Evolutionary conservation across 257 asterid species (phyloP).

Genomic region (Nicotiana tomentosiformis): DNA sequence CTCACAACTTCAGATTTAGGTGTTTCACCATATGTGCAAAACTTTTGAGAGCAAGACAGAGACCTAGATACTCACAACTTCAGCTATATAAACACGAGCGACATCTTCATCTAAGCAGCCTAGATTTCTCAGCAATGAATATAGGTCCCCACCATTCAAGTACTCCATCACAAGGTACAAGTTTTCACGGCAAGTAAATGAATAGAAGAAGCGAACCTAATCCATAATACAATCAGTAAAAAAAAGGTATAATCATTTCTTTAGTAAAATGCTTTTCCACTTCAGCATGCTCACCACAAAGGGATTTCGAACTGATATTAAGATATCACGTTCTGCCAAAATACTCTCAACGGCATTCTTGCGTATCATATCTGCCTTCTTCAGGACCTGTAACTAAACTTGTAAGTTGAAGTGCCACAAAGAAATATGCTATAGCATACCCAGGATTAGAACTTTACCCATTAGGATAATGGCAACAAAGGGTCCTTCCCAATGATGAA

Average conservation of each 20-base stretch:
- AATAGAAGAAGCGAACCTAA: constrained; percentile 96
- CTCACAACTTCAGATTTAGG: constrained; percentile 13
- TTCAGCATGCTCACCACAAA: constrained; percentile 83
- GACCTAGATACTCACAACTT: constrained; percentile 70
- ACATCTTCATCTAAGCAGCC: constrained; percentile 99
- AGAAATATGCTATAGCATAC: neutral
- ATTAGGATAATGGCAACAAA: neutral
- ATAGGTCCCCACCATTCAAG: constrained; percentile 98
- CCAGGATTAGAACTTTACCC: neutral
- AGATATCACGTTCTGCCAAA: constrained; percentile 96
- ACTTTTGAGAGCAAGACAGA: constrained; percentile 9
- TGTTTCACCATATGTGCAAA: constrained; percentile 7
- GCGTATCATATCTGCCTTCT: constrained; percentile 97
- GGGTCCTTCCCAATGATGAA: neutral
- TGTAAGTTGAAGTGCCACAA: constrained; percentile 3
- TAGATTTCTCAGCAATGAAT: constrained; percentile 89
- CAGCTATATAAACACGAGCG: constrained; percentile 92
- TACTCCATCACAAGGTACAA: constrained; percentile 99
- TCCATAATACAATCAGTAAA: constrained; percentile 23
- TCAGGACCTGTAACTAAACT: constrained; percentile 63
- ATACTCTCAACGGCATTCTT: constrained; percentile 99
- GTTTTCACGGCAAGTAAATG: constrained; percentile 98
- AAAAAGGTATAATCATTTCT: constrained; percentile 15
- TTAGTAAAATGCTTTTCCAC: constrained; percentile 18
- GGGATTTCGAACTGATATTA: constrained; percentile 96